Evolutionary conservation across 768 basidiomycete genomes (phyloP).

Genomic region (Punctularia strigosozonata): DNA sequence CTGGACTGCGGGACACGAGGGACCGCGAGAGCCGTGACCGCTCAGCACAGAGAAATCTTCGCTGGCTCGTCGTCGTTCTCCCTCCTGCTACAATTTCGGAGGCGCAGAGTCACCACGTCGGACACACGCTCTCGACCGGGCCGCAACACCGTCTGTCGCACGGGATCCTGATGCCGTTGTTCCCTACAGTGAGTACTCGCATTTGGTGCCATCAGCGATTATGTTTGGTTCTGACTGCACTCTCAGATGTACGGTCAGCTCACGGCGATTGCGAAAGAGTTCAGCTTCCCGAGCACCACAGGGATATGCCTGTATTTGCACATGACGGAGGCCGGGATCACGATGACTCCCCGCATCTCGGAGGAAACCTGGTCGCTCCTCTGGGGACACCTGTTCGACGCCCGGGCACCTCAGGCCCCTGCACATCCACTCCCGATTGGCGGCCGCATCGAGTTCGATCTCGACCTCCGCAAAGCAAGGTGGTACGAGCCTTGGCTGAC

Average conservation of each 20-base stretch:
- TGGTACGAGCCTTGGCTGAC: conserved; percentile 72
- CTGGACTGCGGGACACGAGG: conserved; percentile 15
- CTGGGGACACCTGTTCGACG: conserved; percentile 51
- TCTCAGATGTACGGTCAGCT: conserved; percentile 65
- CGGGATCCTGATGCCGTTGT: conserved; percentile 65
- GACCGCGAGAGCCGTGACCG: conserved; percentile 31
- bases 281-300: conserved; percentile 63
- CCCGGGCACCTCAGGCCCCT: conserved; percentile 17
- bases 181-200: conserved; percentile 45
- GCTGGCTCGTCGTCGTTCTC: conserved; percentile 54
- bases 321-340: conserved; percentile 40
- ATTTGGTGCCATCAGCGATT: conserved; percentile 3
- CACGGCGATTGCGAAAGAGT: conserved; percentile 69
- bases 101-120: conserved; percentile 47
- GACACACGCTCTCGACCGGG: conserved; percentile 45
- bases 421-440: conserved; percentile 43
- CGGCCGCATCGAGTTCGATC: conserved; percentile 80
- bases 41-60: conserved; percentile 21
- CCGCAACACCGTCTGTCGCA: conserved; percentile 50
- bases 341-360: conserved; percentile 58
- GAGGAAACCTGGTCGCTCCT: conserved; percentile 69
- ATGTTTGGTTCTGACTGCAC: neutral
- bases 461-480: conserved; percentile 61
- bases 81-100: conserved; percentile 49
- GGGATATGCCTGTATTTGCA: conserved; percentile 77